Evolutionary conservation across 1,284 basidiomycete genomes (phyloP), one percentile per base, ranked within the genome.

Genomic region (Tilletia indica): DNA sequence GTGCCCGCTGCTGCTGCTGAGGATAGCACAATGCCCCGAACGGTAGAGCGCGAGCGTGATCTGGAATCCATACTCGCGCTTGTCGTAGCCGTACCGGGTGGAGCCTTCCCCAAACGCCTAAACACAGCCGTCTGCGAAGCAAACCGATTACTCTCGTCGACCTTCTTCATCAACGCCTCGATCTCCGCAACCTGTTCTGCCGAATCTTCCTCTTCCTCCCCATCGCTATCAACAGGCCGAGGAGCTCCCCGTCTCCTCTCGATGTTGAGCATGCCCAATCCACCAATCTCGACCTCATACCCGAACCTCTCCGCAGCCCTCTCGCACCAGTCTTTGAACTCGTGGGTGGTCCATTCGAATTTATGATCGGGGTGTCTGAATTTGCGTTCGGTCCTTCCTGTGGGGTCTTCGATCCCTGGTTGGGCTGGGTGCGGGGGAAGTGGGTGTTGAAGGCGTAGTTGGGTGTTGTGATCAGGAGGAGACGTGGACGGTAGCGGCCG

Each of bases 371-470:
- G 83, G 82, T 97, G 91, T 71, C 95, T 82, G 83, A 88, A 89
- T 31, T 87, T 84, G 11, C 87, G 85, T 64, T 85, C 79, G 6
- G 88, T 88, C n/a, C 93, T 88, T 63, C 89, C 85, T 0, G 93
- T 94, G 4, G 93, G 90, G 84, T 97, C 94, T 0, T 85, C 87
- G 80, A 87, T 91, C 0, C 92, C 74, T n/a, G 79, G 77, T 16
- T 83, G 81, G 47, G 83, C 78, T 64, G 78, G 4, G 71, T 71
- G 4, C 88, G 85, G 34, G 87, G 86, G 86, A 96, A 97, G 58
- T 93, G 91, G 21, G 88, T 88, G 79, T 97, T 97, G 87, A 93
- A 98, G 38, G 88, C 89, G 85, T 92, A 94, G 16, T 92, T 93
- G 0, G 94, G 94, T 0, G 95, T 97, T 0, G 94, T 96, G 76